Evolutionary conservation across 1,284 basidiomycete species (phyloP), one percentile per base, ranked within the genome.

Genomic region (Leccinum cinnamomeum): DNA sequence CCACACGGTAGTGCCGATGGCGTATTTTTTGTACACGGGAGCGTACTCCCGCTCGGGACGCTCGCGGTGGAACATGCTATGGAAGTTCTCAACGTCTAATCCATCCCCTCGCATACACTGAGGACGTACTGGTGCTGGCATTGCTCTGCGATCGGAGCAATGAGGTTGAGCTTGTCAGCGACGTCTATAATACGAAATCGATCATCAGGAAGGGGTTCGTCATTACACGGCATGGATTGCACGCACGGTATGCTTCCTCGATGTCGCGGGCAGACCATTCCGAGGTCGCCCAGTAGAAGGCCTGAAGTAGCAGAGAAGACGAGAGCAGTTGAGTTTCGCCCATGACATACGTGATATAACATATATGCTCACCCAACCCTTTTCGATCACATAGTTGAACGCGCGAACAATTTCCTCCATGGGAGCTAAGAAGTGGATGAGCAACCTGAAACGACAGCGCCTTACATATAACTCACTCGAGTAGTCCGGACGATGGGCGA

Each of bases 91-190:
- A 58, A 25, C n/a, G 18, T 58, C 18, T 56, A 1, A 46, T 7
- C 18, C 11, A 7, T 30, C 7, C 7, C 18, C 30, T 20, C 25
- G 14, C 8, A 10, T 30, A 14, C 5, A 48, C 2, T n/a, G 2
- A 51, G 56, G n/a, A 65, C 72, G 10, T 60, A 80, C 78, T 80
- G 70, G 68, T 80, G 78, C 69, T 86, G 82, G 60, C 82, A 82
- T 72, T 89, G 88, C 69, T 90, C 88, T 44, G 80, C 81, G 33
- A 81, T 78, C 2, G 88, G 88, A n/a, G 79, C 75, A 61, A 87
- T 81, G 59, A 90, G 76, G 67, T 81, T 80, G 57, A 87, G 80
- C 53, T 81, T 80, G 59, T 80, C 77, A 12, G 87, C 86, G 57
- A 89, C 74, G 53, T 82, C 80, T 76, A 37, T 16, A 10, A 16